These are phyloP conservation scores for Bruguiera gymnorhiza DNA, from an alignment of 345 rosid species.

Conservation along the genomic window DNA sequence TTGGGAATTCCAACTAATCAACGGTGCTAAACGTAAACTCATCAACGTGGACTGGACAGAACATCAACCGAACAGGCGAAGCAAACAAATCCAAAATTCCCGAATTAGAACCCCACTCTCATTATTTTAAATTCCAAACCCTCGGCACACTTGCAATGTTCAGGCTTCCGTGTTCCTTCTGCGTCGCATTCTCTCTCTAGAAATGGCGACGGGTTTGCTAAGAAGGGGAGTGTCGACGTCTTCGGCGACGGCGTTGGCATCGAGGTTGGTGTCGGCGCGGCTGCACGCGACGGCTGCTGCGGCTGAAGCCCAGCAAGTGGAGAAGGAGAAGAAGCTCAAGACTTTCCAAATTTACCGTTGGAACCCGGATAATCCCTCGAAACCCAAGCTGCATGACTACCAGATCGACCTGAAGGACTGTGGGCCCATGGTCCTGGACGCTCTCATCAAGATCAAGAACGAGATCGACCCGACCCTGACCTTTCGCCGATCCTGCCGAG, in stretches of 20 bases:
- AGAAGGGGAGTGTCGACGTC: conserved; percentile 14
- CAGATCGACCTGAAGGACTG: conserved; percentile 78
- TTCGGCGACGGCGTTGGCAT: conserved; percentile 16
- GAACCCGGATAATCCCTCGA: conserved; percentile 76
- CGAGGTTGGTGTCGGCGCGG: conserved; percentile 37
- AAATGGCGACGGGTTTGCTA: conserved; percentile 22
- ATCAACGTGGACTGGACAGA: not conserved
- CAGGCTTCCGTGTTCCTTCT: too few relatives aligned
- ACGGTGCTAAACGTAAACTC: not conserved
- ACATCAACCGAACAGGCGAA: not conserved
- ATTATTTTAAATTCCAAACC: not conserved
- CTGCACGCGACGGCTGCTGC: conserved; percentile 44
- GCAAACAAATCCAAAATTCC: conserved; percentile 9
- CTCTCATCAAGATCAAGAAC: conserved; percentile 93
- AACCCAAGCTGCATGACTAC: conserved; percentile 67
- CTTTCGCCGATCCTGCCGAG: conserved; percentile 94
- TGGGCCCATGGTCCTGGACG: conserved; percentile 96
- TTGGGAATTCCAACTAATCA: not conserved
- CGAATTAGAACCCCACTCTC: not conserved
- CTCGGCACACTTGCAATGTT: too few relatives aligned
- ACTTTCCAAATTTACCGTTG: conserved; percentile 92
- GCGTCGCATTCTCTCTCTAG: not conserved
- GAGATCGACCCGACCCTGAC: conserved; percentile 92
- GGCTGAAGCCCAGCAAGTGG: conserved; percentile 47
- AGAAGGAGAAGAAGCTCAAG: conserved; percentile 37